Evolutionary conservation across 192 early-diverging fungal genomes (phyloP).

Genomic region (Umbelopsis vinacea): DNA sequence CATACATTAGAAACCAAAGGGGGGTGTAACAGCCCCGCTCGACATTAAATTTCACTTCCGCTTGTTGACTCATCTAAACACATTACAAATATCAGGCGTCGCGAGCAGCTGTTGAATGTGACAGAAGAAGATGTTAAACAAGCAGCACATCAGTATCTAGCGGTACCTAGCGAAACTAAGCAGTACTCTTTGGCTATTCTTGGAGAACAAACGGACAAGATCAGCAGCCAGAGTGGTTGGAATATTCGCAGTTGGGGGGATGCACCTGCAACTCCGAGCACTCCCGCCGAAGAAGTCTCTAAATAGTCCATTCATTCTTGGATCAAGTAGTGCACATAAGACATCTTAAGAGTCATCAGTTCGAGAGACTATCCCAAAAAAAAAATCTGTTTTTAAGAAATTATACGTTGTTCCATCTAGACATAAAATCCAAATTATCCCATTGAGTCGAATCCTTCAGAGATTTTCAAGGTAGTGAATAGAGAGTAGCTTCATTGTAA

Average conservation of each 20-base stretch:
- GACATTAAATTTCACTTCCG: background rate
- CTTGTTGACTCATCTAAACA: background rate
- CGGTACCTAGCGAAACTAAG: background rate
- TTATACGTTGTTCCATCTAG: too few relatives aligned
- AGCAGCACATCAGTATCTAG: conserved; percentile 72
- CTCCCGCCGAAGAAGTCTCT: background rate
- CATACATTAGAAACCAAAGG: background rate
- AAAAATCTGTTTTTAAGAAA: too few relatives aligned
- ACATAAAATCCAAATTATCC: too few relatives aligned
- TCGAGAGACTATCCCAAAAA: too few relatives aligned
- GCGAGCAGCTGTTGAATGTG: conserved; percentile 76
- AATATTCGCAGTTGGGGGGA: conserved; percentile 32
- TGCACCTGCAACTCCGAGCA: conserved; percentile 9
- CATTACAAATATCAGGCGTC: conserved; percentile 52
- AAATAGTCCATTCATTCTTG: background rate
- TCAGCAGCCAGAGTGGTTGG: conserved; percentile 26
- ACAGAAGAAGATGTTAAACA: conserved; percentile 70
- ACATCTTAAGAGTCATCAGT: too few relatives aligned
- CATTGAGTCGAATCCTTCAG: too few relatives aligned
- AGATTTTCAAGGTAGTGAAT: too few relatives aligned
- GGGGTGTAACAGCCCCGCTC: too few relatives aligned
- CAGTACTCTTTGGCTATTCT: conserved; percentile 48
- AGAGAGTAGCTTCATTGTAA: too few relatives aligned
- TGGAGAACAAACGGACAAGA: conserved; percentile 36
- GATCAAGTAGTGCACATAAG: too few relatives aligned